Evolutionary conservation across 306 rosid genomes (phyloP), one percentile per base, ranked within the genome.

Genomic region (Casuarina equisetifolia): DNA sequence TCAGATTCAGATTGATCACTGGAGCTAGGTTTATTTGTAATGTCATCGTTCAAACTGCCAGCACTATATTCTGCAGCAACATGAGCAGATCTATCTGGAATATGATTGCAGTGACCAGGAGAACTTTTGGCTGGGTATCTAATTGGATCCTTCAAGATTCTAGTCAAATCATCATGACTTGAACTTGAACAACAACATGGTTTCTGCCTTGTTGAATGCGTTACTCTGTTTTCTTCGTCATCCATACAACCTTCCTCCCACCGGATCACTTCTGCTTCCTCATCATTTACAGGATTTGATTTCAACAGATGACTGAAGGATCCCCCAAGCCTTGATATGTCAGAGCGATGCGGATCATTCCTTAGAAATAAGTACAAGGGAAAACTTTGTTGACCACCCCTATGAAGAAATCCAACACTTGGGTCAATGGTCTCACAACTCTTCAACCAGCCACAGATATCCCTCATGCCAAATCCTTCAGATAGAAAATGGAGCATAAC

Each of bases 201-300:
- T 84, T 92, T 91, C 85, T 87, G 89, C 69, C 86, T 81, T 59
- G 90, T 88, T 78, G 88, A 85, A 90, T 95, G 99, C 76, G 97
- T 91, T 57, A 89, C 90, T 85, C 89, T 87, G 40, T 80, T 89
- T 85, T 90, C 94, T 80, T 88, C 90, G 58, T 85, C 87, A 82
- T 92, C 99, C 97, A 92, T 89, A 84, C 96, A 87, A 58, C 99
- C 99, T 86, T 95, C 99, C 68, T 91, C 97, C 97, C 97, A 95
- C 61, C 73, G 88, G 76, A 92, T 87, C 61, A 88, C 88, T 84
- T 95, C 94, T 50, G 73, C 82, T 81, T 86, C 97, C 82, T 84
- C 84, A 80, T 87, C 93, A 81, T 54, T 70, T 69, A 74, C 73
- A 53, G 91, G 88, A 81, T 88, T 88, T 44, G 86, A 75, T 78